Percentiles rank a stretch among this genome's conserved stretches.
phyloP scores from a whole-genome alignment of 208 protist genomes.

The Leishmania gerbilli region DNA sequence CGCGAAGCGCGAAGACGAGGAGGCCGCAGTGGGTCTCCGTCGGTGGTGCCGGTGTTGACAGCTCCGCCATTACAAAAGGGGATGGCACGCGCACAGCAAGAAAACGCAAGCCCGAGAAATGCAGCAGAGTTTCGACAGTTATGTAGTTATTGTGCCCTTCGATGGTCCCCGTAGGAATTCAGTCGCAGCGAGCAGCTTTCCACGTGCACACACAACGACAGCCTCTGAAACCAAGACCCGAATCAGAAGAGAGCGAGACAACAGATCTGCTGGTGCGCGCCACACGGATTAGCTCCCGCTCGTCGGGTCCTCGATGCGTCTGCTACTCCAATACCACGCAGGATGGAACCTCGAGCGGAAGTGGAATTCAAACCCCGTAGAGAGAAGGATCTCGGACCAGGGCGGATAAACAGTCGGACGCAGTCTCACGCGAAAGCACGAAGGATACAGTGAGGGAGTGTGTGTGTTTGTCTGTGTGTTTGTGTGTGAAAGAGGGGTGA shows the following conservation, averaged over 20 bases:
- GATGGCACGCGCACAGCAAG: no score
- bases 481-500: neutral
- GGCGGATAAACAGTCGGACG: no score
- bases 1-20: slow-evolving; percentile 54
- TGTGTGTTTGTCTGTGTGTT: neutral
- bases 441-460: no score
- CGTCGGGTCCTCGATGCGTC: neutral
- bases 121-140: neutral
- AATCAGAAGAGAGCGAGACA: neutral
- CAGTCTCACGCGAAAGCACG: no score
- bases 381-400: neutral
- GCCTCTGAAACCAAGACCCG: neutral
- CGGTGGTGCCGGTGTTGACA: neutral
- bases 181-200: neutral
- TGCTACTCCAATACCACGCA: neutral
- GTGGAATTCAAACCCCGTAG: neutral
- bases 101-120: neutral
- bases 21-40: slow-evolving; percentile 32
- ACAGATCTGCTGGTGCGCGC: neutral
- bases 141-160: neutral
- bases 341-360: neutral
- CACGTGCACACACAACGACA: neutral
- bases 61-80: neutral
- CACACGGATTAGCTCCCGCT: neutral
- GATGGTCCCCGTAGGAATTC: neutral